Conservation (phyloP, 2,329 filamentous ascomycete species). For the Ophiocordyceps sinensis region DNA sequence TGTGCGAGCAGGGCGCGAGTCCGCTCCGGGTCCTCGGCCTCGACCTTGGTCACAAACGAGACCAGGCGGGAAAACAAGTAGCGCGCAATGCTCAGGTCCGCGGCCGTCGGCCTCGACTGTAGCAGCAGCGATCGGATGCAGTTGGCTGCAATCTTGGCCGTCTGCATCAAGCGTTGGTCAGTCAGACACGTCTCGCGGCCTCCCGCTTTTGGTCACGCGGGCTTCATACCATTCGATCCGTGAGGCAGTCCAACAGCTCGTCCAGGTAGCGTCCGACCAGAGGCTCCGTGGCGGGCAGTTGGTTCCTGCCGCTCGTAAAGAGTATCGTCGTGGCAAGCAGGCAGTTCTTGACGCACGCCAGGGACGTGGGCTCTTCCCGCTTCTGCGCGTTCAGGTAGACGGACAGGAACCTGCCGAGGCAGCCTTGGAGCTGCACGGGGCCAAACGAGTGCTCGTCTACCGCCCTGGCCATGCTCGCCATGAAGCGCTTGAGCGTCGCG, state of each 20-base stretch:
- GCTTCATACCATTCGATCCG: slow-evolving; percentile 50
- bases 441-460: slow-evolving; percentile 33
- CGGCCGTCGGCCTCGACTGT: slow-evolving; percentile 42
- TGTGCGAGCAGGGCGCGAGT: slow-evolving; percentile 58
- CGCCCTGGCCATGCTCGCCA: slow-evolving; percentile 53
- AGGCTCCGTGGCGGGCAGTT: slow-evolving; percentile 60
- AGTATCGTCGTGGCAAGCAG: slow-evolving; percentile 80
- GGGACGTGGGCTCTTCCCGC: slow-evolving; percentile 57
- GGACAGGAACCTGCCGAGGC: slow-evolving; percentile 66
- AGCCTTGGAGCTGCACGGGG: slow-evolving; percentile 62
- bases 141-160: slow-evolving; percentile 77
- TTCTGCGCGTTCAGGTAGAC: slow-evolving; percentile 67
- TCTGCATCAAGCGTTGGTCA: slow-evolving; percentile 26
- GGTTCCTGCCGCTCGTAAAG: slow-evolving; percentile 64
- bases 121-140: slow-evolving; percentile 78
- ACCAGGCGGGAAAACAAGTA: slow-evolving; percentile 64
- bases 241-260: slow-evolving; percentile 74
- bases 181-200: not conserved
- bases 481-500: slow-evolving; percentile 82
- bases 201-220: not conserved
- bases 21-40: slow-evolving; percentile 66
- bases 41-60: slow-evolving; percentile 54
- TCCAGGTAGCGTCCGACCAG: slow-evolving; percentile 62
- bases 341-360: slow-evolving; percentile 85
- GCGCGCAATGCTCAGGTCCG: slow-evolving; percentile 60